A percentile compares a stretch with the other conserved stretches of the same genome.
phyloP scores from a whole-genome alignment of 441 rosid species.

The Adansonia grandidieri region DNA sequence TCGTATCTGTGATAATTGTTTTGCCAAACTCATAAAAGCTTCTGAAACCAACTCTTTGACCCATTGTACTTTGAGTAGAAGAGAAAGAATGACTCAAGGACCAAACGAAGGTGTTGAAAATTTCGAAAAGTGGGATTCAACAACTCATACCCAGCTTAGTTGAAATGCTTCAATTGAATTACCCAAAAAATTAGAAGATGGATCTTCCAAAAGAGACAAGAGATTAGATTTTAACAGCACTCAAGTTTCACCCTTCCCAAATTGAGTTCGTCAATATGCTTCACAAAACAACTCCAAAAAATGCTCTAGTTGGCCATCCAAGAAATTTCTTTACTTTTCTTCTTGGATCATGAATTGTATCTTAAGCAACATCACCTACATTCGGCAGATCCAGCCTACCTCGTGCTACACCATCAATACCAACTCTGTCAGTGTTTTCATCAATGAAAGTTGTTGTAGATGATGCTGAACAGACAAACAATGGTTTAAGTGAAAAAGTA shows the following conservation, averaged over 20 bases:
- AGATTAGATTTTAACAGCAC: constrained; percentile 47
- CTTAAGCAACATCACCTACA: constrained; percentile 65
- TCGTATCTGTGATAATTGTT: constrained; percentile 61
- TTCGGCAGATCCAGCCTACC: constrained; percentile 60
- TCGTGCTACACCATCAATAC: constrained; percentile 56
- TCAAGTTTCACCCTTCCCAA: constrained; percentile 54
- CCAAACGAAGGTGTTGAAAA: constrained; percentile 36
- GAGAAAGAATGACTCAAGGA: constrained; percentile 46
- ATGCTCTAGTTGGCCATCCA: constrained; percentile 50
- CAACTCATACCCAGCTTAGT: constrained; percentile 48
- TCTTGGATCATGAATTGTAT: constrained; percentile 61
- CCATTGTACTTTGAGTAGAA: constrained; percentile 48
- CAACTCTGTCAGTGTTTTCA: constrained; percentile 45
- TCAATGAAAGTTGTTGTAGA: constrained; percentile 41
- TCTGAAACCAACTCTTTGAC: constrained; percentile 41
- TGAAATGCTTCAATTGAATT: constrained; percentile 49
- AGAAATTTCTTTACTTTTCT: constrained; percentile 60
- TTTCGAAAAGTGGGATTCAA: constrained; percentile 43
- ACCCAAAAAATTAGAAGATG: constrained; percentile 42
- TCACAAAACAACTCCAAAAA: constrained; percentile 38
- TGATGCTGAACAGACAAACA: constrained; percentile 47
- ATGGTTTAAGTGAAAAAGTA: constrained; percentile 47
- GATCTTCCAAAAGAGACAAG: constrained; percentile 48
- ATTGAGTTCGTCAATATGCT: constrained; percentile 43
- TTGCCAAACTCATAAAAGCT: constrained; percentile 45